Conservation (phyloP, 441 rosid species). For the Populus hybrid region DNA sequence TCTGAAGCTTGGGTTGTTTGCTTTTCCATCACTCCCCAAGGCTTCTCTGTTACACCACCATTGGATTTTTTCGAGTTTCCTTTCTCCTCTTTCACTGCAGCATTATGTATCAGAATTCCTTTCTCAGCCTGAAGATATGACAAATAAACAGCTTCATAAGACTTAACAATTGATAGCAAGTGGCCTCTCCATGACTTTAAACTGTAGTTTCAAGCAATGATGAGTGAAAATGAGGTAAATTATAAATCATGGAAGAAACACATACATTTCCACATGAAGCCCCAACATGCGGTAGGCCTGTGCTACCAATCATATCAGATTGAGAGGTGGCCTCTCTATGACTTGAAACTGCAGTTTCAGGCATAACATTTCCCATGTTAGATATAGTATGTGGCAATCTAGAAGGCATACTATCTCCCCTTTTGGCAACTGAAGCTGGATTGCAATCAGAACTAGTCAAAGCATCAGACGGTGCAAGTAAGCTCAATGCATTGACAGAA, state of each 20-base stretch:
- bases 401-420: slow-evolving; percentile 29
- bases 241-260: background rate
- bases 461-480: slow-evolving; percentile 38
- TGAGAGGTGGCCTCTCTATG: slow-evolving; percentile 36
- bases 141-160: background rate
- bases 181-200: background rate
- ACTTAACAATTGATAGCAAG: background rate
- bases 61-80: slow-evolving; percentile 23
- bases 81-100: slow-evolving; percentile 36
- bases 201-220: background rate
- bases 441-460: slow-evolving; percentile 36
- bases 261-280: slow-evolving; percentile 39
- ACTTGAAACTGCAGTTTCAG: slow-evolving; percentile 38
- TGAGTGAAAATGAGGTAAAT: background rate
- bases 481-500: slow-evolving; percentile 45
- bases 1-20: slow-evolving; percentile 11
- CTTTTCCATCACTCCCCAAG: slow-evolving; percentile 25
- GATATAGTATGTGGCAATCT: slow-evolving; percentile 24
- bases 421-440: slow-evolving; percentile 33
- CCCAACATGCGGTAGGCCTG: slow-evolving; percentile 22
- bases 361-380: slow-evolving; percentile 36
- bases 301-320: slow-evolving; percentile 35
- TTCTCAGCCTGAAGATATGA: slow-evolving; percentile 29
- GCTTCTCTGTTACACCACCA: slow-evolving; percentile 26
- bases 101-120: slow-evolving; percentile 23